Base-by-base conservation (phyloP, 345 rosid species). In the Iberis pinnata region DNA sequence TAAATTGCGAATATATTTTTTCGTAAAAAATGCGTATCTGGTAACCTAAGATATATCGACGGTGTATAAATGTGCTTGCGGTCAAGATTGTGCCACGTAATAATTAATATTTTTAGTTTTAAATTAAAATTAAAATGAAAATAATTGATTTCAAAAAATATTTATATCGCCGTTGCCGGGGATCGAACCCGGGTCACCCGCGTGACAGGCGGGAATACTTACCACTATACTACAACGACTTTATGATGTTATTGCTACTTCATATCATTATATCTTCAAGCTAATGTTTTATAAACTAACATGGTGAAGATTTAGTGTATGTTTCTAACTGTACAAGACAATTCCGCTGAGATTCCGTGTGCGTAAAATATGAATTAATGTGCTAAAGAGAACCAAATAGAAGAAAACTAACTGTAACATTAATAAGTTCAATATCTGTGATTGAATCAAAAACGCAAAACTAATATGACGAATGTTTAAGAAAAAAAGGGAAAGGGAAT, bases 81-180 rank as follows among this genome's bases (percentile, higher is more conserved):
- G 36, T 15, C 24, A 51, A 36, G 48, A 52, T 51, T 58, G 4
- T 20, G 53, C 47, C 70, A 51, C 64, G 70, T 58, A 50, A 14
- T 50, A 33, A 6, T 15, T 29, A 38, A 12, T 18, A 37, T 10
- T 9, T n/a, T n/a, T n/a, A n/a, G 8, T 31, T 31, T 4, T 31
- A n/a, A 36, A 18, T 17, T 7, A 4, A 31, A 1, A 16, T 0
- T 6, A 12, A 29, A 10, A 18, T 2, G 2, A n/a, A 39, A 27
- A 2, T 11, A 7, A 11, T n/a, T n/a, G n/a, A n/a, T n/a, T n/a
- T n/a, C n/a, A 9, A 2, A 7, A 1, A 4, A 18, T 0, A 11
- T 8, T 26, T 4, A 26, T 4, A 19, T 8, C 43, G 43, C 4
- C 29, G 29, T 26, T 8, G 29, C 8, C 29, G 29, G 8, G 29